Base-by-base conservation (phyloP, 2,329 filamentous ascomycete genomes). In the Colletotrichum salicis region DNA sequence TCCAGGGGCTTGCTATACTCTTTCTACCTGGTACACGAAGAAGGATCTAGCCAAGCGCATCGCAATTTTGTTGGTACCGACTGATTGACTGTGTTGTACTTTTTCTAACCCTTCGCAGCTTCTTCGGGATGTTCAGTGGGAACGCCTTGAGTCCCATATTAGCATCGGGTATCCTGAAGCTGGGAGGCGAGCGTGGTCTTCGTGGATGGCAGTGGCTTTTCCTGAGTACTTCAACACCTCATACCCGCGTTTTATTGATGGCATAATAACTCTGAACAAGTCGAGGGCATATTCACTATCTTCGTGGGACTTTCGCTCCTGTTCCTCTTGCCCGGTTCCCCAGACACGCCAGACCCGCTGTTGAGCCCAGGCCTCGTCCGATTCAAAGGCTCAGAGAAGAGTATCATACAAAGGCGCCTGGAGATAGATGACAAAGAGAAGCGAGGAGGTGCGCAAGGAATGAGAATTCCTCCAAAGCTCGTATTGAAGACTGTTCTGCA, bases 61-160 rank as follows among this genome's bases (percentile, higher is more conserved):
- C 3, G 85, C 86, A 1, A 75, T 88, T 0, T 85, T 88, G 56
- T 58, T 4, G 24, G 56, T 58, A 5, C 5, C 19, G 6, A 19
- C 19, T 8, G 4, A 15, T 8, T 29, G 13, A 7, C 1, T 7
- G 11, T 10, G 8, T 5, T 2, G 2, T n/a, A 5, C 13, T 12
- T 31, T 10, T 31, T 7, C 52, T 56, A 6, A 56, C 29, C 3
- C 4, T 5, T 11, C 1, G 4, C 10, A 58, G 56, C 71, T 88
- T 88, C 75, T 86, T 88, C 52, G 86, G 86, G 10, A 88, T 88
- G 83, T 86, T 88, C 69, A 82, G 85, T 0, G 86, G 85, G 0
- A 85, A 85, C 24, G 85, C 86, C 0, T 78, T 87, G 1, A 85
- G 83, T 33, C 85, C 86, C 0, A 78, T 88, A 1, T 76, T 88